Evolutionary conservation across 495 filamentous ascomycete species (phyloP).

Genomic region (Cairneyella variabilis): DNA sequence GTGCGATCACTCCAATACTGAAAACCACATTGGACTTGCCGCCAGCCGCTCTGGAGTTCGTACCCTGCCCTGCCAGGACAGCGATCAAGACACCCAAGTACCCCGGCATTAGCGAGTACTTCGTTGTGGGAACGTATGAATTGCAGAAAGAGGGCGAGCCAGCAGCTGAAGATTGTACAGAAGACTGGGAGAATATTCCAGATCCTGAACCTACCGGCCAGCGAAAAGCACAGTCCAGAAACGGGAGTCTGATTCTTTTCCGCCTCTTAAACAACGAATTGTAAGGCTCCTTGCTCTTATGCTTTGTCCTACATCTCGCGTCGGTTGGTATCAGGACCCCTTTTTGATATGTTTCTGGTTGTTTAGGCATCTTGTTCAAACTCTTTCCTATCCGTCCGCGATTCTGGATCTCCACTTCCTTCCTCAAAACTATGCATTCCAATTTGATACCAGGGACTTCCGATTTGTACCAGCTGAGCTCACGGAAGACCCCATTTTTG

Average conservation of each 20-base stretch:
- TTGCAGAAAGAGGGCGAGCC: conserved; percentile 48
- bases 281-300: conserved; percentile 39
- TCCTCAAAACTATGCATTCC: conserved; percentile 42
- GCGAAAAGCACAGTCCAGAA: conserved; percentile 39
- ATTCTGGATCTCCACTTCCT: conserved; percentile 86
- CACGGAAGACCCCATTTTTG: too few relatives aligned
- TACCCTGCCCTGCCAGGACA: conserved; percentile 35
- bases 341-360: too few relatives aligned
- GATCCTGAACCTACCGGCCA: too few relatives aligned
- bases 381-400: conserved; percentile 57
- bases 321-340: too few relatives aligned
- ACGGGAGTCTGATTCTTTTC: conserved; percentile 70
- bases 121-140: conserved; percentile 85
- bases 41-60: conserved; percentile 84
- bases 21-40: conserved; percentile 48
- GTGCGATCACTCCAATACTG: background rate
- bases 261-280: conserved; percentile 43
- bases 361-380: conserved; percentile 31
- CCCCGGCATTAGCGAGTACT: conserved; percentile 38
- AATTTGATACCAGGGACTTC: too few relatives aligned
- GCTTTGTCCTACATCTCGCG: too few relatives aligned
- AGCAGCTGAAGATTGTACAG: conserved; percentile 11
- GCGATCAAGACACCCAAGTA: background rate
- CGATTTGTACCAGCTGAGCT: background rate
- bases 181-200: too few relatives aligned